Percentiles rank a stretch among this genome's conserved stretches.
These are phyloP conservation scores for Potentilla sterilis DNA, from an alignment of 306 rosid genomes.

Conservation along the genomic window DNA sequence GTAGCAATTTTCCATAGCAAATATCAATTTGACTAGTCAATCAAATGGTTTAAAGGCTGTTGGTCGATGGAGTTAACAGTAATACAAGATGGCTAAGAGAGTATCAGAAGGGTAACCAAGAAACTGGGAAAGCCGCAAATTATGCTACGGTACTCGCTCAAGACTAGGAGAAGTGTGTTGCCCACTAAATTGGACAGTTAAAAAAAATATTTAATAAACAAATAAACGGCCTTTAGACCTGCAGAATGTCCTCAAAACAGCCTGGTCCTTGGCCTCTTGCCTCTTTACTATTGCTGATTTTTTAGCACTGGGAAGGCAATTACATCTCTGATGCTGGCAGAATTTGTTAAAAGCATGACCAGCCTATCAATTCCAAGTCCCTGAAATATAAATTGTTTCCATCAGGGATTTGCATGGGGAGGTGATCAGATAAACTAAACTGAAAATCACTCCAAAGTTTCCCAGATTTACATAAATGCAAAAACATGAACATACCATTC, in stretches of 20 bases:
- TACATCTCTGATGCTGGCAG: conserved; percentile 91
- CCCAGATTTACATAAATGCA: background rate
- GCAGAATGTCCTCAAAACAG: background rate
- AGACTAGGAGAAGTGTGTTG: background rate
- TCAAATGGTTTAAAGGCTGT: background rate
- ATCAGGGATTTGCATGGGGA: conserved; percentile 18
- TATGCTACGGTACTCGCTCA: background rate
- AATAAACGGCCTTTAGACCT: background rate
- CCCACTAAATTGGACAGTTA: background rate
- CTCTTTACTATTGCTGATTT: conserved; percentile 50
- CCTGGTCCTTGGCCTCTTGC: background rate
- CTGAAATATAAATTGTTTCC: conserved; percentile 44
- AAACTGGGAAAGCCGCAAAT: conserved; percentile 1
- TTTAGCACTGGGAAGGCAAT: conserved; percentile 94
- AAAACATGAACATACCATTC: conserved; percentile 64
- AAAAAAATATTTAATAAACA: background rate
- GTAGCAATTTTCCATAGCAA: background rate
- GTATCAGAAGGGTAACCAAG: background rate
- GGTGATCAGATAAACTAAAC: background rate
- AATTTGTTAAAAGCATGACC: conserved; percentile 91
- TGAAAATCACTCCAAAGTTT: background rate
- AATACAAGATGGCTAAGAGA: background rate
- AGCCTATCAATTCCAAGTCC: conserved; percentile 96
- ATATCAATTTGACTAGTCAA: background rate
- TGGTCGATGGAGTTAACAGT: background rate